Percentiles rank a stretch among this genome's conserved stretches.
Evolutionary conservation across 805 yeast genomes (phyloP).

Genomic region (Candida insectorum): DNA sequence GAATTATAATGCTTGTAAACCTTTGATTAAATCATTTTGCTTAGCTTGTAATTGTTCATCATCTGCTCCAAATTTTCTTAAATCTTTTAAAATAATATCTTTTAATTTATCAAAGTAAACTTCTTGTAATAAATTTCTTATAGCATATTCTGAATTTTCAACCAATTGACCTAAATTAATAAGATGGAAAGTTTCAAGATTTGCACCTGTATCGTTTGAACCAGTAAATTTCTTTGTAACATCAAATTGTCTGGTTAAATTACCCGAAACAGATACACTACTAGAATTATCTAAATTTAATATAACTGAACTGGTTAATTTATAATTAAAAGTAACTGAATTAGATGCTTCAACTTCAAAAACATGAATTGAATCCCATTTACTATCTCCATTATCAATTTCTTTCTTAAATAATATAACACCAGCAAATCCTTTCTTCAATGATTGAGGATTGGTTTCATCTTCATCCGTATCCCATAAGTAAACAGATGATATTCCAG

Average conservation of each 20-base stretch:
- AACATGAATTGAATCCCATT: slow-evolving; percentile 95
- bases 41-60: slow-evolving; percentile 27
- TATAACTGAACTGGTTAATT: slow-evolving; percentile 83
- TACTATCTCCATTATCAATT: slow-evolving; percentile 47
- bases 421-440: slow-evolving; percentile 74
- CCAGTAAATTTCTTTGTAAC: slow-evolving; percentile 32
- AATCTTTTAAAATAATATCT: slow-evolving; percentile 62
- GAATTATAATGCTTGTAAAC: slow-evolving; percentile 31
- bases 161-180: slow-evolving; percentile 81
- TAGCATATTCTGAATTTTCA: slow-evolving; percentile 83
- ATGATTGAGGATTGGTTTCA: slow-evolving; percentile 20
- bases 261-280: slow-evolving; percentile 63
- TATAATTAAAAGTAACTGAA: slow-evolving; percentile 46
- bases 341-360: slow-evolving; percentile 60
- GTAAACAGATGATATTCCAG: slow-evolving; percentile 81
- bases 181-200: slow-evolving; percentile 64
- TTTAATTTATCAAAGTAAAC: slow-evolving; percentile 94
- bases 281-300: slow-evolving; percentile 50
- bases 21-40: slow-evolving; percentile 36
- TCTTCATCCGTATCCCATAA: slow-evolving; percentile 80
- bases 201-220: slow-evolving; percentile 28
- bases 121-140: slow-evolving; percentile 84
- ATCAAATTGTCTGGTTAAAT: slow-evolving; percentile 79
- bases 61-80: slow-evolving; percentile 35
- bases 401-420: slow-evolving; percentile 81